Base-by-base conservation (phyloP, 2,329 filamentous ascomycete species). In the Daldinia eschscholtzii region DNA sequence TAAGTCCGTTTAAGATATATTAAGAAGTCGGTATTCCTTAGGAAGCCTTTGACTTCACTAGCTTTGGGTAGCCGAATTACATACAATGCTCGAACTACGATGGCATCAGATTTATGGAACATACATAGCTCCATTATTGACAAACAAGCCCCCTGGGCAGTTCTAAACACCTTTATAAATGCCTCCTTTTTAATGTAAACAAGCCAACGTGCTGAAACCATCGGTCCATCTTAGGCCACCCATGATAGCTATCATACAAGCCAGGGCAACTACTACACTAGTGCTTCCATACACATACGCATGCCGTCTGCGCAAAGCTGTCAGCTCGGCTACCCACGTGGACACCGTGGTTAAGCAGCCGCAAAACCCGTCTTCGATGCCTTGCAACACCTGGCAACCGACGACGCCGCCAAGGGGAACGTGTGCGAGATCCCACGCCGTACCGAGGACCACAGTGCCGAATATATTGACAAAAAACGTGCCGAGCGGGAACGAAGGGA, bases 381-480 rank as follows among this genome's bases (percentile, higher is more conserved):
- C 90, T 75, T 90, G 88, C 56, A 93, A 78, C 0, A 92, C 86
- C 79, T 92, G 90, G 68, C 91, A 94, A 0, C 88, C 89, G 0
- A 89, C 75, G 1, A 87, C 77, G 0, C 87, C 86, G 4, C 83
- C 83, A 1, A 84, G 70, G 0, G 84, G 86, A 0, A 85, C 86
- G 75, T 93, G 93, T 71, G 93, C 92, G 57, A 97, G 81, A 76
- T 97, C 92, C 83, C 88, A 97, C 33, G 89, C 87, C 85, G 93
- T 90, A 13, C 88, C 94, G 57, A 97, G 79, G 15, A 97, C 80
- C 0, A 86, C 86, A 0, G 93, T 94, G 4, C 94, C 95, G 13
- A 91, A 78, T 4, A 97, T 83, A 75, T 98, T 98, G 30, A 92
- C 93, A 0, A 83, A 81, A 74, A 98, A 97, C 0, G 95, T 98